Evolutionary conservation across 208 protist species (phyloP).

Genomic region (Leptomonas pyrrhocoris): DNA sequence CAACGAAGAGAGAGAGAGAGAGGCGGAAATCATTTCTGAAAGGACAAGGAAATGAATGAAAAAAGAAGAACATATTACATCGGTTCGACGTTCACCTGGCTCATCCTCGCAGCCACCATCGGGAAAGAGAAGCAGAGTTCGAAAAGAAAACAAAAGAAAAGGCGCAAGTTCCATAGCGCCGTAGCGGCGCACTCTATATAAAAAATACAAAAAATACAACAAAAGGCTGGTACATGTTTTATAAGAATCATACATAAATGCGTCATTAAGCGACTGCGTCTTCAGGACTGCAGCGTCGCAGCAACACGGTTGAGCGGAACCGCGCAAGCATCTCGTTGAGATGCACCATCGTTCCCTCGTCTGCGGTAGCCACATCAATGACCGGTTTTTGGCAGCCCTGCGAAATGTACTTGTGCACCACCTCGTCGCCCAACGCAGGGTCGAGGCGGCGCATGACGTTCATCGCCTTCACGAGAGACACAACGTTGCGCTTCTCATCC

Average conservation of each 20-base stretch:
- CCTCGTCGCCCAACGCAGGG: conserved; percentile 44
- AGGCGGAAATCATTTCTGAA: conserved; percentile 9
- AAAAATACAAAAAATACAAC: conserved; percentile 9
- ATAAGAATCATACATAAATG: conserved; percentile 6
- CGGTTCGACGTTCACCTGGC: neutral
- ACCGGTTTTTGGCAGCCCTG: conserved; percentile 63
- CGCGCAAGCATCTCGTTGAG: conserved; percentile 57
- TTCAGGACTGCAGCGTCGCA: conserved; percentile 52
- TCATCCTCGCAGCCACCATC: neutral
- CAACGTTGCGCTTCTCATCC: conserved; percentile 41
- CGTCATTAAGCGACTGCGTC: conserved; percentile 15
- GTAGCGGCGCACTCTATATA: neutral
- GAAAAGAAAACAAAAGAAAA: neutral
- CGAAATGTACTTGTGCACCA: conserved; percentile 53
- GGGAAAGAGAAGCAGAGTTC: neutral
- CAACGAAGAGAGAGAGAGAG: too few relatives aligned
- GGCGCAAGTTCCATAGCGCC: neutral
- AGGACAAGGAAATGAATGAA: neutral
- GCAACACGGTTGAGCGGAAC: conserved; percentile 67
- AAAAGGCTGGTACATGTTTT: too few relatives aligned
- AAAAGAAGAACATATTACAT: neutral
- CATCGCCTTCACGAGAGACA: conserved; percentile 53
- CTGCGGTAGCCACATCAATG: conserved; percentile 62
- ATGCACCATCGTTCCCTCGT: conserved; percentile 41
- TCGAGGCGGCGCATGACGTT: conserved; percentile 51